Percentiles rank a stretch among this genome's conserved stretches.
These are phyloP conservation scores for Chaetoscypha palmicola DNA, from an alignment of 2,329 filamentous ascomycete species.

Conservation along the genomic window DNA sequence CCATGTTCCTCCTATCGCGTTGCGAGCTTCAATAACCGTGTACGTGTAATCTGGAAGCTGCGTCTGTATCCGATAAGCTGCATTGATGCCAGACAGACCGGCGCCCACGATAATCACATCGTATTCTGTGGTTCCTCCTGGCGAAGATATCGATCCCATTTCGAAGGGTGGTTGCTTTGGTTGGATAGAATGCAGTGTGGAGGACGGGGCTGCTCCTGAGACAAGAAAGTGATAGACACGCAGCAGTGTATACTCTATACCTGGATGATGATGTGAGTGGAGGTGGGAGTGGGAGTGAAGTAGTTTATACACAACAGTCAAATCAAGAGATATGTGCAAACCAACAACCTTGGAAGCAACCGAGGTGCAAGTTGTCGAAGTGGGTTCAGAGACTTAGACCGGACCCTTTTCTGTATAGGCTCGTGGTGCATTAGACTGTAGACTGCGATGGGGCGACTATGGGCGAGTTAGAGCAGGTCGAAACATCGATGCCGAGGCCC, in stretches of 20 bases:
- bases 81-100: slow-evolving; percentile 69
- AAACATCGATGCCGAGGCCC: not conserved
- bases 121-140: slow-evolving; percentile 14
- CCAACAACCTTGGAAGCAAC: too few relatives aligned
- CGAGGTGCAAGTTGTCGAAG: too few relatives aligned
- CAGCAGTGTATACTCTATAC: too few relatives aligned
- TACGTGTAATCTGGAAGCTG: slow-evolving; percentile 49
- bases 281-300: too few relatives aligned
- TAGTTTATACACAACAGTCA: too few relatives aligned
- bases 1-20: slow-evolving; percentile 69
- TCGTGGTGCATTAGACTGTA: not conserved
- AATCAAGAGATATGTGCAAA: too few relatives aligned
- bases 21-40: slow-evolving; percentile 60
- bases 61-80: slow-evolving; percentile 62
- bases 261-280: too few relatives aligned
- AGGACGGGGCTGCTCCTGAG: too few relatives aligned
- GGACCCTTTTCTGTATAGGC: too few relatives aligned
- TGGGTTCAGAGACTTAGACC: too few relatives aligned
- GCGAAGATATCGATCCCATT: slow-evolving; percentile 15
- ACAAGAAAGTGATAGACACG: too few relatives aligned
- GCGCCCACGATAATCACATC: slow-evolving; percentile 64
- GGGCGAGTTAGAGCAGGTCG: not conserved
- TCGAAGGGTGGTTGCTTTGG: not conserved
- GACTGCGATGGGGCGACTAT: not conserved
- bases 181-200: not conserved